A percentile compares a stretch with the other conserved stretches of the same genome.
phyloP scores from a whole-genome alignment of 2,329 filamentous ascomycete species.

The Botryosphaeria dothidea region DNA sequence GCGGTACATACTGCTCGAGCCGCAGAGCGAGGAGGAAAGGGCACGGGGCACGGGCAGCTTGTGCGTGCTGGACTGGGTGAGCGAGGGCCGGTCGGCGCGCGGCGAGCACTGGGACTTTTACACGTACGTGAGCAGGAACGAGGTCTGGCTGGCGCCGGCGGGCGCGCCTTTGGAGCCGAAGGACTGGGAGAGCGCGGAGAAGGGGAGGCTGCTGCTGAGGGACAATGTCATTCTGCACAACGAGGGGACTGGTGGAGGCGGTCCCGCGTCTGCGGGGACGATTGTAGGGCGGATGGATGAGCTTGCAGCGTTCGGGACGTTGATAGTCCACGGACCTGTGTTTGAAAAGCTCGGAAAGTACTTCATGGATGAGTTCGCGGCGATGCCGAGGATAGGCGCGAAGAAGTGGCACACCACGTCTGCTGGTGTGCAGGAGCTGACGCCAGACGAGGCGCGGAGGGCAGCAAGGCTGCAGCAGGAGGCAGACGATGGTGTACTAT shows the following conservation, averaged over 20 bases:
- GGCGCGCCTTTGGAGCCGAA: conserved; percentile 19
- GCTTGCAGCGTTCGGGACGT: conserved; percentile 77
- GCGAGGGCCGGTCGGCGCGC: conserved; percentile 77
- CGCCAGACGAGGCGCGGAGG: conserved; percentile 48
- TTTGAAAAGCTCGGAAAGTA: conserved; percentile 68
- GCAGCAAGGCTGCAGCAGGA: conserved; percentile 59
- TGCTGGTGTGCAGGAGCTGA: conserved; percentile 29
- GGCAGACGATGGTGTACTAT: conserved; percentile 37
- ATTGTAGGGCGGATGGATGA: conserved; percentile 64
- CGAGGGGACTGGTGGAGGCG: background rate
- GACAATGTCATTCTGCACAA: conserved; percentile 73
- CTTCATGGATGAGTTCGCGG: conserved; percentile 76
- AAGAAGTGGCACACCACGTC: conserved; percentile 66
- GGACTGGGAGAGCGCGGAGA: conserved; percentile 22
- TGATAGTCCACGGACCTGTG: conserved; percentile 76
- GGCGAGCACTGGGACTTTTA: conserved; percentile 87
- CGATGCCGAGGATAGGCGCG: conserved; percentile 77
- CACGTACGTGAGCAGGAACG: conserved; percentile 80
- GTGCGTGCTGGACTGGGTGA: conserved; percentile 92
- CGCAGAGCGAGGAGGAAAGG: background rate
- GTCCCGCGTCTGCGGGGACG: conserved; percentile 41
- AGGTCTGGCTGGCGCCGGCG: conserved; percentile 65
- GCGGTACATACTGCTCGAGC: conserved; percentile 59
- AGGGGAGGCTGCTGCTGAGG: conserved; percentile 69
- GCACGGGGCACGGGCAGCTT: conserved; percentile 47